These are phyloP conservation scores for Solanum okadae DNA, from an alignment of 257 asterid genomes.

Conservation along the genomic window DNA sequence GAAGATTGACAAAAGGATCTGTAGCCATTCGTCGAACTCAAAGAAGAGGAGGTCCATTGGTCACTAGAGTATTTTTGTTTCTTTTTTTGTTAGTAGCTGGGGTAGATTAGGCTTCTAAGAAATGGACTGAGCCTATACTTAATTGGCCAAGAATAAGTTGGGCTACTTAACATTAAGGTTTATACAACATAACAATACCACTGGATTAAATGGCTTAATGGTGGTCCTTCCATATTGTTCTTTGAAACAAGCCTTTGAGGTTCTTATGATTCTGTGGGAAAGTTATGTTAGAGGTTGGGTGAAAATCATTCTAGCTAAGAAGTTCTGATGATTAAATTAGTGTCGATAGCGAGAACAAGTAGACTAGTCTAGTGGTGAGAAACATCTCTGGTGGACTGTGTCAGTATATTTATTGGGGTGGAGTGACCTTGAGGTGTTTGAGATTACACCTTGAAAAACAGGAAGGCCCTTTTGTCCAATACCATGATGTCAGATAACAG, in stretches of 20 bases:
- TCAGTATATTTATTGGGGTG: background rate
- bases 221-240: background rate
- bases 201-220: background rate
- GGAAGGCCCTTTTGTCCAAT: background rate
- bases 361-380: background rate
- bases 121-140: background rate
- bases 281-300: background rate
- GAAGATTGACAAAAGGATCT: background rate
- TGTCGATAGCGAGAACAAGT: background rate
- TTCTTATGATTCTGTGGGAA: background rate
- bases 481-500: background rate
- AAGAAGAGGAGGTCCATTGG: background rate
- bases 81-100: background rate
- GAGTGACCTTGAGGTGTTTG: background rate
- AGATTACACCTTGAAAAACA: background rate
- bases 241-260: background rate
- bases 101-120: background rate
- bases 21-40: background rate
- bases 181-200: background rate
- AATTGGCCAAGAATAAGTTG: too few relatives aligned
- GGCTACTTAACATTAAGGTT: background rate
- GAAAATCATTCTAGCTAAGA: background rate
- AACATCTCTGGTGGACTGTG: background rate
- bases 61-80: background rate
- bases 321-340: background rate